These are phyloP conservation scores for Ramaria rubella DNA, from an alignment of 768 basidiomycete genomes.

Conservation along the genomic window DNA sequence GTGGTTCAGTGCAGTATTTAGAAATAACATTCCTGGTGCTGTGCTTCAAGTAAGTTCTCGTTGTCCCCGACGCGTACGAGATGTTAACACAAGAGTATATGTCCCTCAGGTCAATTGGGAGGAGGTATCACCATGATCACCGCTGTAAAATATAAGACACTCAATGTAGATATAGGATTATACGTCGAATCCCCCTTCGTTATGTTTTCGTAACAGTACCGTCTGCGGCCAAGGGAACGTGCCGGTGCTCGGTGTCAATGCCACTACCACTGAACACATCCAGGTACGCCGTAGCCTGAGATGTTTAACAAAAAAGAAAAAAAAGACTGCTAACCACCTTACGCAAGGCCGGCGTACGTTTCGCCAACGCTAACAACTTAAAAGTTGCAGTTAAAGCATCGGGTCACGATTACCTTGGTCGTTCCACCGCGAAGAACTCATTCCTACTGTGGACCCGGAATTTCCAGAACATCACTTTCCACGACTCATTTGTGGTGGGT, in stretches of 20 bases:
- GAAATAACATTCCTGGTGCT: conserved; percentile 8
- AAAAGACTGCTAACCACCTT: neutral
- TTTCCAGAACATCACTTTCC: conserved; percentile 32
- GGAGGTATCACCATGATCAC: neutral
- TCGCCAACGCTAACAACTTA: conserved; percentile 8
- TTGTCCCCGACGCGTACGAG: neutral
- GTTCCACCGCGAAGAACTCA: conserved; percentile 31
- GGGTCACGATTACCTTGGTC: conserved; percentile 34
- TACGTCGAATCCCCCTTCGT: neutral
- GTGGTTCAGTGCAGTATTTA: conserved; percentile 4
- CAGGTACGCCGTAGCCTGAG: neutral
- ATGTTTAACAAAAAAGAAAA: neutral
- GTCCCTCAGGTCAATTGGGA: neutral
- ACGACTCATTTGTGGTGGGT: conserved; percentile 25
- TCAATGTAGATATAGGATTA: neutral
- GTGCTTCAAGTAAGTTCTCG: conserved; percentile 8
- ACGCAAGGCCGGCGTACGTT: conserved; percentile 5
- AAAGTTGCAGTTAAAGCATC: conserved; percentile 9
- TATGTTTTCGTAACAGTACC: conserved; percentile 9
- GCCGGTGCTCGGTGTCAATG: conserved; percentile 3
- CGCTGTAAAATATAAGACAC: neutral
- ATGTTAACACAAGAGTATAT: neutral
- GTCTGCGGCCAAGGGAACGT: conserved; percentile 5
- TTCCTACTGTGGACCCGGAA: conserved; percentile 38
- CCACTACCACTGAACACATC: neutral